These are phyloP conservation scores for Adansonia gregorii DNA, from an alignment of 441 rosid genomes.

Conservation along the genomic window DNA sequence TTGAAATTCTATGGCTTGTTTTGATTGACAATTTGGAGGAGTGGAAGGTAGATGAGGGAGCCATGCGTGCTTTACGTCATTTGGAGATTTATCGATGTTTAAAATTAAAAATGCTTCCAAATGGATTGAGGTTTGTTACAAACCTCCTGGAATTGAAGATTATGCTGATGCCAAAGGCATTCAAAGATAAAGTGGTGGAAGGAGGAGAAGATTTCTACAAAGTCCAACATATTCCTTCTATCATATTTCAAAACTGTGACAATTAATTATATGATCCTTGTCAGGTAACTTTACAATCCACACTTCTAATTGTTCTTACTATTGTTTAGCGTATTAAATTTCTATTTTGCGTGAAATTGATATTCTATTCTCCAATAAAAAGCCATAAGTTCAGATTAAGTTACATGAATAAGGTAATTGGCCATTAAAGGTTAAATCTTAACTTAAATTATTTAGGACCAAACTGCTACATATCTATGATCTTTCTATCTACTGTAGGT, in stretches of 20 bases:
- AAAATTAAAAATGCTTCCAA: neutral
- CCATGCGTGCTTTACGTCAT: neutral
- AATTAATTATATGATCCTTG: neutral
- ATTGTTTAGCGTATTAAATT: too few relatives aligned
- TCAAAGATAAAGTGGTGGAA: neutral
- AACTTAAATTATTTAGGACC: too few relatives aligned
- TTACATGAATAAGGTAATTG: too few relatives aligned
- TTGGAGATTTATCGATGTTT: neutral
- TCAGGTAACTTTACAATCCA: neutral
- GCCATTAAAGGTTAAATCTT: too few relatives aligned
- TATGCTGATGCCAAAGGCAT: neutral
- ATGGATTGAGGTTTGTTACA: neutral
- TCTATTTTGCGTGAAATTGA: too few relatives aligned
- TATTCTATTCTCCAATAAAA: too few relatives aligned
- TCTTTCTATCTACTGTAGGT: too few relatives aligned
- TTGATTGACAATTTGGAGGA: neutral
- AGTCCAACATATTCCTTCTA: neutral
- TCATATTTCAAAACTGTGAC: neutral
- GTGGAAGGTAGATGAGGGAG: constrained; percentile 1
- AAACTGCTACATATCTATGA: too few relatives aligned
- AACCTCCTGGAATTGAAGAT: neutral
- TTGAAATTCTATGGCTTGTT: neutral
- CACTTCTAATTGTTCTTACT: too few relatives aligned
- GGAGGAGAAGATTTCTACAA: constrained; percentile 10
- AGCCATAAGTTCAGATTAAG: too few relatives aligned